Evolutionary conservation across 306 rosid species (phyloP).

Genomic region (Lithocarpus polystachyus): DNA sequence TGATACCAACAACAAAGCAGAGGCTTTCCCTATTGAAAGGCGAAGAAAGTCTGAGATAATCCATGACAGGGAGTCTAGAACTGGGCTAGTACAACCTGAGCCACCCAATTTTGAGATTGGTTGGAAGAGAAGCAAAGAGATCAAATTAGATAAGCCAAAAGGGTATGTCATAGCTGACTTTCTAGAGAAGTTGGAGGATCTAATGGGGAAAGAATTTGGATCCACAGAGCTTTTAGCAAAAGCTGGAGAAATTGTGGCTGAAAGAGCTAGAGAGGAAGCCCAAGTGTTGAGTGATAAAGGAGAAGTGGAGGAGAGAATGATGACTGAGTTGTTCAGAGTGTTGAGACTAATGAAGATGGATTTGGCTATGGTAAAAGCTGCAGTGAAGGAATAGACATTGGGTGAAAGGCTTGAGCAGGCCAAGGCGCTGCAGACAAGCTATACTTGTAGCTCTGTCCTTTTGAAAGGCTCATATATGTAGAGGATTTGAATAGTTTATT

Average conservation of each 20-base stretch:
- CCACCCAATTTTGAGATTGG: conserved; percentile 84
- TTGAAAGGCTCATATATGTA: conserved; percentile 26
- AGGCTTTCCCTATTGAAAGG: conserved; percentile 70
- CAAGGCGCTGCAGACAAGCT: conserved; percentile 98
- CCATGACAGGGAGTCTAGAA: conserved; percentile 36
- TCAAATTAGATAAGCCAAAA: conserved; percentile 61
- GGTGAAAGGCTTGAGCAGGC: conserved; percentile 72
- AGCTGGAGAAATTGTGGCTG: conserved; percentile 82
- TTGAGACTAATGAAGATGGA: conserved; percentile 89
- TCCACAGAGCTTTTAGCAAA: conserved; percentile 65
- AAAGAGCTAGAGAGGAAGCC: conserved; percentile 88
- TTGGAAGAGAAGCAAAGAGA: conserved; percentile 89
- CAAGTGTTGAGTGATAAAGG: conserved; percentile 69
- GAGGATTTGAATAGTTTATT: background rate
- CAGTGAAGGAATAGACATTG: conserved; percentile 77
- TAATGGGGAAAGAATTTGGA: conserved; percentile 79
- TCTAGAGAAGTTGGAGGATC: conserved; percentile 68
- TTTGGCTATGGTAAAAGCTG: conserved; percentile 80
- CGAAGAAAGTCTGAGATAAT: conserved; percentile 70
- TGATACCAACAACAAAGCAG: conserved; percentile 56
- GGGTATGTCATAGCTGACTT: conserved; percentile 81
- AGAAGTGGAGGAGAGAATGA: conserved; percentile 83
- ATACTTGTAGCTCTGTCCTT: conserved; percentile 84
- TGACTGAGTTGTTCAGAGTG: conserved; percentile 72
- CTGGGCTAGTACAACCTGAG: conserved; percentile 42